Conservation (phyloP, 192 early-diverging fungal species). For the Linnemannia zychae region DNA sequence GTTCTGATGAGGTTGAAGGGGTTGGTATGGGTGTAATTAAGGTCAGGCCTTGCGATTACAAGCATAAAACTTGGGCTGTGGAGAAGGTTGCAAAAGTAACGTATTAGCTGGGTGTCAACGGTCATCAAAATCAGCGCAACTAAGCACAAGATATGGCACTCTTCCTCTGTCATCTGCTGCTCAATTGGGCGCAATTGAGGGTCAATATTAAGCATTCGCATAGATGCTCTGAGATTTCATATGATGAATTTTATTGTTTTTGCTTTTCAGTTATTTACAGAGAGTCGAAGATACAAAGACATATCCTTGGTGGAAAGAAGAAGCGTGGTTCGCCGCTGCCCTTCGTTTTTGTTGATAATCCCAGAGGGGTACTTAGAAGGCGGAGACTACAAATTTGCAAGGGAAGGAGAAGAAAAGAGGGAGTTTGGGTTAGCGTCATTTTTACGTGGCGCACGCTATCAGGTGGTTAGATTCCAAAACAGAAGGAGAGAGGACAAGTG, state of each 20-base stretch:
- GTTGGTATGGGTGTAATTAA: too few relatives aligned
- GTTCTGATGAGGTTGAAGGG: too few relatives aligned
- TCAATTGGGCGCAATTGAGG: neutral
- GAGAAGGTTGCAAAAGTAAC: too few relatives aligned
- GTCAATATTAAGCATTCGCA: too few relatives aligned
- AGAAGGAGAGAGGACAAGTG: neutral
- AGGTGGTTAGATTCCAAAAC: conserved; percentile 1
- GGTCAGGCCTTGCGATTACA: too few relatives aligned
- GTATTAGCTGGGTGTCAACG: too few relatives aligned
- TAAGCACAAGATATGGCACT: too few relatives aligned
- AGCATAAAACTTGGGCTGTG: too few relatives aligned
- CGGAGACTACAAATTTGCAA: neutral
- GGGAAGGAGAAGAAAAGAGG: neutral
- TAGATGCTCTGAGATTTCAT: too few relatives aligned
- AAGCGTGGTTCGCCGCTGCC: neutral
- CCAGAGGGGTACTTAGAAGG: neutral
- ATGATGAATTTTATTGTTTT: neutral
- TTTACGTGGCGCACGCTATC: neutral
- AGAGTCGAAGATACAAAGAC: neutral
- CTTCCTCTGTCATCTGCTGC: too few relatives aligned
- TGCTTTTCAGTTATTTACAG: neutral
- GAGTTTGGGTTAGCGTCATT: neutral
- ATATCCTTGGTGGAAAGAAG: neutral
- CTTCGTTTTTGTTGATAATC: neutral
- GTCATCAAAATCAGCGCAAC: too few relatives aligned